Evolutionary conservation across 179 eudicot genomes (phyloP), one percentile per base, ranked within the genome.

Genomic region (Beta corolliflora): DNA sequence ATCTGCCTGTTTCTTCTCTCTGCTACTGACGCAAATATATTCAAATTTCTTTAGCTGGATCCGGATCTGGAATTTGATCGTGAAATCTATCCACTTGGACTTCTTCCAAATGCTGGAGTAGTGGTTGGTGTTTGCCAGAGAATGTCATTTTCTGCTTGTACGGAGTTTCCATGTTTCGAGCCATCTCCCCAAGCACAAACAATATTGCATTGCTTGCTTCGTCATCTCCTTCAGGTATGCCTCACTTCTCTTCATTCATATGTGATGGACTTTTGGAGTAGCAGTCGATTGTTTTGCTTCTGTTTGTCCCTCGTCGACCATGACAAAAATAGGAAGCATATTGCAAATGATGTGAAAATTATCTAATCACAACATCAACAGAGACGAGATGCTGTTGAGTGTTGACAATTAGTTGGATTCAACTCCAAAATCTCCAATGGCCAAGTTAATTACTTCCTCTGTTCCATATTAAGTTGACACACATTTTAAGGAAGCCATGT

Each of bases 31-130:
- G 61, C 65, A 76, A 14, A 66, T 79, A 76, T 56, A 59, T 83
- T 77, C 54, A 70, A 61, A 80, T 78, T 67, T 60, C 79, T 85
- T 79, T 83, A 96, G 99, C 85, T 96, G 95, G 99, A 96, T 81
- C 99, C 99, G 71, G 99, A 96, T 86, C 88, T 96, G 86, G 99
- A 96, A 83, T 96, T 96, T 84, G 99, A 96, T 82, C 96, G 98
- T 81, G 99, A 96, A 90, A 90, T 96, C 12, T 96, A 96, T 85
- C 99, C 99, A 58, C 89, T 96, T 86, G 99, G 99, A 79, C 92
- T 96, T 83, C 96, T 94, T 87, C 98, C 99, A 82, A 96, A 94
- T 88, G 98, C 93, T 75, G 99, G 98, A 54, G 95, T 96, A 41
- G 98, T 94, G 25, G 98, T 94, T 79, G 98, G 98, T 68, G 92